Evolutionary conservation across 2,329 filamentous ascomycete genomes (phyloP).

Genomic region (Aspergillus brunneoviolaceus): DNA sequence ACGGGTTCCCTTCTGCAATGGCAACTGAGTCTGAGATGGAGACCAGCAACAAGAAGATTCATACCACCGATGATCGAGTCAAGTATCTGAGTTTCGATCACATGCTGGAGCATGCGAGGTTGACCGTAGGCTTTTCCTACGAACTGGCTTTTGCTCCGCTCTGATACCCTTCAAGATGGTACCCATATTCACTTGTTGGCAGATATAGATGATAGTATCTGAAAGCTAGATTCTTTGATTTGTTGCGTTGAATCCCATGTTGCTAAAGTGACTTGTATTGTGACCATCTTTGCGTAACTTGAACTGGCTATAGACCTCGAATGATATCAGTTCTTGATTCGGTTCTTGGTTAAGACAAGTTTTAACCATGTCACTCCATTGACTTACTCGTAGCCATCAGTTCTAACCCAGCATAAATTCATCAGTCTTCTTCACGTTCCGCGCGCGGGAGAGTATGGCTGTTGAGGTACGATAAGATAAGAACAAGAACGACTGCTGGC

Average conservation of each 20-base stretch:
- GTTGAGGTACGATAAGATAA: conserved; percentile 4
- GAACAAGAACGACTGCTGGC: neutral
- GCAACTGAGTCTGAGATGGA: conserved; percentile 63
- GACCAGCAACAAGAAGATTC: conserved; percentile 67
- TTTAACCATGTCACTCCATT: too few species aligned
- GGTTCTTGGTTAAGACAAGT: too few species aligned
- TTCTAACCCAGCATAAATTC: too few species aligned
- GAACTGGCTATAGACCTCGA: too few species aligned
- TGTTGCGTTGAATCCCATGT: too few species aligned
- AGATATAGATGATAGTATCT: neutral
- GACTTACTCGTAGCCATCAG: too few species aligned
- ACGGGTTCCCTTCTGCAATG: conserved; percentile 65
- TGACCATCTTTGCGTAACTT: too few species aligned
- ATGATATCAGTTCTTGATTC: too few species aligned
- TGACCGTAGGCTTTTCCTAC: conserved; percentile 80
- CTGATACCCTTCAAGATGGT: conserved; percentile 21
- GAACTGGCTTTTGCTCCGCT: conserved; percentile 80
- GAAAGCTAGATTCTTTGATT: too few species aligned
- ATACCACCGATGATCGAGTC: conserved; percentile 70
- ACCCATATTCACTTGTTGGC: neutral
- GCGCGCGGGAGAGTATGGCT: too few species aligned
- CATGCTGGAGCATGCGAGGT: conserved; percentile 84
- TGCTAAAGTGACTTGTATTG: too few species aligned
- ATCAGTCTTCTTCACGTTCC: too few species aligned
- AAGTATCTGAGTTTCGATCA: conserved; percentile 77